Percentiles rank a stretch among this genome's conserved stretches.
phyloP scores from a whole-genome alignment of 2,329 filamentous ascomycete species.

The Fusarium ramigenum region DNA sequence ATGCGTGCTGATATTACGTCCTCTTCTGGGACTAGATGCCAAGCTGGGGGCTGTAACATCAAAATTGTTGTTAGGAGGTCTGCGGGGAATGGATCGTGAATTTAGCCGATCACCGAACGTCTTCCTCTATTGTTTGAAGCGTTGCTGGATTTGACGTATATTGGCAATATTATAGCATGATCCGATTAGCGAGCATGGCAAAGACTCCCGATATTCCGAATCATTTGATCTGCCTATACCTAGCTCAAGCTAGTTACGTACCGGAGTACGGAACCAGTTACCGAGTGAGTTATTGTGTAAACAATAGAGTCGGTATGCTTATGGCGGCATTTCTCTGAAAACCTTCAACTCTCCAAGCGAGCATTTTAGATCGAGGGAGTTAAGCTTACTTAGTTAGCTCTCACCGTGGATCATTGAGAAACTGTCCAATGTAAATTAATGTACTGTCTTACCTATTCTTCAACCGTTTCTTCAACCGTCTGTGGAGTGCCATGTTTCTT shows the following conservation, averaged over 20 bases:
- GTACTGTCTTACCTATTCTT: accelerated
- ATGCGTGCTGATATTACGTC: not conserved
- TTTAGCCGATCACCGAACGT: not conserved
- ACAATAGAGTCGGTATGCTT: no score
- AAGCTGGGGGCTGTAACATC: not conserved
- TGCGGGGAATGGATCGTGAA: not conserved
- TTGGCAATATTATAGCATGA: not conserved
- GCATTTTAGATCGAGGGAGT: not conserved
- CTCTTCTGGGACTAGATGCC: not conserved
- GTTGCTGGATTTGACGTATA: not conserved
- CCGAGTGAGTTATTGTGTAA: no score
- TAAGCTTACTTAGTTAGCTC: not conserved
- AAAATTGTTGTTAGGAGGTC: not conserved
- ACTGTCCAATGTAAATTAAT: not conserved
- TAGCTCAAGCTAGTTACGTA: not conserved
- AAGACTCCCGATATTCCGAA: not conserved
- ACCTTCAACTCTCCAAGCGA: accelerated
- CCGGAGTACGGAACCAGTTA: accelerated
- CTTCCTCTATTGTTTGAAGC: not conserved
- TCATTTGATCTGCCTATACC: not conserved
- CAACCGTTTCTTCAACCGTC: not conserved
- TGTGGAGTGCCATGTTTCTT: not conserved
- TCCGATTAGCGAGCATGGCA: not conserved
- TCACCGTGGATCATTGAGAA: accelerated
- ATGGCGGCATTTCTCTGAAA: no score